Base-by-base conservation (phyloP, 805 yeast species). In the Kluyveromyces starmeri region DNA sequence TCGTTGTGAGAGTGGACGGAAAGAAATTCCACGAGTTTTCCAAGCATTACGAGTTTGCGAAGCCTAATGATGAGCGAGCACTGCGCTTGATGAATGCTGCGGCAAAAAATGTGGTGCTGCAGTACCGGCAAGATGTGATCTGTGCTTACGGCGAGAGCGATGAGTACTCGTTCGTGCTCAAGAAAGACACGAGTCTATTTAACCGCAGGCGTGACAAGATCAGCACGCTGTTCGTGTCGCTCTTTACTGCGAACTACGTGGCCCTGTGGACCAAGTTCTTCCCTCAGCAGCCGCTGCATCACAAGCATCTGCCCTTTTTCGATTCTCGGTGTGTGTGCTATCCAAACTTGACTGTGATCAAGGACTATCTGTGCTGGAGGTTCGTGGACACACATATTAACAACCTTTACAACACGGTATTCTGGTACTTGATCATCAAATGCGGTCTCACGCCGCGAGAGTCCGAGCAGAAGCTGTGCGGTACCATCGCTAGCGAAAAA, bases 361-460 rank as follows among this genome's bases (percentile, higher is more conserved):
- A 83, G 37, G 97, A 89, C 55, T 92, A 92, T 53, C 71, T 92
- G 43, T 64, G 82, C 37, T 92, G 98, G 98, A 70, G 98, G 45
- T 96, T 84, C 53, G 97, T 80, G 1, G 98, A 92, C 53, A 92
- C 92, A 34, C 98, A 92, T 60, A 92, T 92, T 36, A 92, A 92
- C 56, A 92, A 92, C 55, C 59, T 92, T 40, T 92, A 89, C 64
- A 92, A 92, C 52, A 92, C 98, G 0, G 66, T 85, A 1, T 92
- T 92, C 54, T 92, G 98, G 98, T 66, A 75, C 5, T 64, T 92
- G 48, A 89, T 92, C 0, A 52, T 64, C 13, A 65, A 70, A 41
- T 86, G 92, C 12, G 78, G 78, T 0, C 38, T 82, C 58, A 70
- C 80, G 0, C 75, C 94, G 0, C 73, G 73, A 42, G 92, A 85